Percentiles rank a stretch among this genome's conserved stretches.
These are phyloP conservation scores for Komagataella mondaviorum DNA, from an alignment of 805 yeast genomes.

Conservation along the genomic window DNA sequence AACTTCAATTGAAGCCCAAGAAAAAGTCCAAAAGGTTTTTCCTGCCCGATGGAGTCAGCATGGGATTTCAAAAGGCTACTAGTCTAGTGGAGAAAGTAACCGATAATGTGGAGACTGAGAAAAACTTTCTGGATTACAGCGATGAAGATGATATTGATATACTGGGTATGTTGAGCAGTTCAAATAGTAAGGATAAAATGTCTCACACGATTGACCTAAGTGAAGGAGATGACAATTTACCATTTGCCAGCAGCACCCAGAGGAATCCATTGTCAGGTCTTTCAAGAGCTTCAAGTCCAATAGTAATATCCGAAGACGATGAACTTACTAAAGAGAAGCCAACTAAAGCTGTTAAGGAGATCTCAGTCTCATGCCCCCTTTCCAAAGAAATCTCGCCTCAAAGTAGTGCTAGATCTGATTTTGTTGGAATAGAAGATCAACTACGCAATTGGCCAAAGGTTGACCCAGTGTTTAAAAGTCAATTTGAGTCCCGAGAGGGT, in stretches of 20 bases:
- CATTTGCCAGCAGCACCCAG: not conserved
- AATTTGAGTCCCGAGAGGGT: not conserved
- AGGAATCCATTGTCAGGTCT: not conserved
- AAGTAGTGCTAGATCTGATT: not conserved
- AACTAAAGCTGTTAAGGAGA: not conserved
- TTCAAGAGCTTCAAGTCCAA: not conserved
- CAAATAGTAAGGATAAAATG: not conserved
- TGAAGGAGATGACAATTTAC: not conserved
- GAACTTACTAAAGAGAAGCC: not conserved
- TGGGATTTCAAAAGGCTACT: constrained; percentile 47
- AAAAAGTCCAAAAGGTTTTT: constrained; percentile 32
- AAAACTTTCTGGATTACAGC: not conserved
- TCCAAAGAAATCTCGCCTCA: not conserved
- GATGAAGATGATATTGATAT: not conserved
- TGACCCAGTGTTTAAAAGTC: not conserved
- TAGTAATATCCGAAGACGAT: not conserved
- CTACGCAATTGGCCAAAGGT: not conserved
- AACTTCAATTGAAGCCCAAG: not conserved
- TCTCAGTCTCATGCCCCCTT: not conserved
- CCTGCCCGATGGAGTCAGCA: constrained; percentile 62
- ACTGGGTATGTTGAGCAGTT: not conserved
- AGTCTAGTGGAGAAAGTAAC: constrained; percentile 23
- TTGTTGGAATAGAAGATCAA: not conserved
- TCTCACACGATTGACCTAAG: not conserved
- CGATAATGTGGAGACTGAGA: not conserved